A percentile compares a stretch with the other conserved stretches of the same genome.
Conservation (phyloP, 2,329 filamentous ascomycete species). For the Dactylellina cionopaga region DNA sequence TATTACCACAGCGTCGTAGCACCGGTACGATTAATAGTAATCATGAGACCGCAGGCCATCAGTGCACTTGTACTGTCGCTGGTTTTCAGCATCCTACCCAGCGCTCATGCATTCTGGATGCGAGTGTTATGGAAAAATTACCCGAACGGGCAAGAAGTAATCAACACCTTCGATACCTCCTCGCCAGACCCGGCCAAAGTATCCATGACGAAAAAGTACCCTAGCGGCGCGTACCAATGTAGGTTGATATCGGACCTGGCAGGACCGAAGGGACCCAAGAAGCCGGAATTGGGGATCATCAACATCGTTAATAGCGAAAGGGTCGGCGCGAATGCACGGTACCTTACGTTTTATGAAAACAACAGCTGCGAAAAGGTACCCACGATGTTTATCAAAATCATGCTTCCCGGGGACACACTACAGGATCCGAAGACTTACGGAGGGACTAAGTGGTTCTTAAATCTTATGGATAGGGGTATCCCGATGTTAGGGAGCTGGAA, state of each 20-base stretch:
- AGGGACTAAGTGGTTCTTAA: conserved; percentile 3
- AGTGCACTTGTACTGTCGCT: background rate
- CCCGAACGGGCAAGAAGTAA: background rate
- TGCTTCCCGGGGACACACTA: background rate
- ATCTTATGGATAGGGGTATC: conserved; percentile 7
- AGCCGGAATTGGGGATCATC: conserved; percentile 22
- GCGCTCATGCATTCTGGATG: conserved; percentile 21
- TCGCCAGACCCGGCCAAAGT: conserved; percentile 1
- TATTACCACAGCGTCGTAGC: background rate
- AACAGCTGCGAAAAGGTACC: background rate
- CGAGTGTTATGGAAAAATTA: conserved; percentile 31
- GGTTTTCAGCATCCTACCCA: background rate
- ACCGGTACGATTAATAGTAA: background rate
- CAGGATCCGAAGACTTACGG: background rate
- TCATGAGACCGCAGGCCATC: background rate
- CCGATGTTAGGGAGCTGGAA: conserved; percentile 10
- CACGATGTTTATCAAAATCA: conserved; percentile 1
- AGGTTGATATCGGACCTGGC: background rate
- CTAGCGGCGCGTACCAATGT: background rate
- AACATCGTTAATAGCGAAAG: background rate
- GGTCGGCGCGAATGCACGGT: background rate
- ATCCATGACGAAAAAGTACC: background rate
- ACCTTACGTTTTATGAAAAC: conserved; percentile 17
- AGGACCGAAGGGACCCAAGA: background rate
- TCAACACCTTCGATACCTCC: background rate